Conservation (phyloP, 2,329 filamentous ascomycete genomes). For the Exserohilum turcica region DNA sequence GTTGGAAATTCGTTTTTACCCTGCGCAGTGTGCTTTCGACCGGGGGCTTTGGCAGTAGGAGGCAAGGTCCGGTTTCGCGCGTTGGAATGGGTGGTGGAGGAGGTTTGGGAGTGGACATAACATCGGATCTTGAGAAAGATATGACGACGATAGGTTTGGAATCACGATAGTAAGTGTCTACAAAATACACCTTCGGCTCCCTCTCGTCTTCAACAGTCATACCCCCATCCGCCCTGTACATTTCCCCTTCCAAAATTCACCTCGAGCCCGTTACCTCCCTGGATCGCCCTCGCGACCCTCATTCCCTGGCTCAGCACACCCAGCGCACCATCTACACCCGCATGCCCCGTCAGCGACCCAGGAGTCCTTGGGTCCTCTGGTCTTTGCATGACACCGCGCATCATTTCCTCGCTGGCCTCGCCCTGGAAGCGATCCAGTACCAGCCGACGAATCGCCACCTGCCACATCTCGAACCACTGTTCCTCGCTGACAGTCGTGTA, state of each 20-base stretch:
- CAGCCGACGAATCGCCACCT: conserved; percentile 62
- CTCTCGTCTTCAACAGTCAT: conserved; percentile 23
- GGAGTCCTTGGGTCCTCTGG: conserved; percentile 53
- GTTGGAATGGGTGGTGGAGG: conserved; percentile 48
- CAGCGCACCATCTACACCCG: conserved; percentile 39
- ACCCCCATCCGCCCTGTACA: conserved; percentile 43
- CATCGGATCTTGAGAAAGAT: too few relatives aligned
- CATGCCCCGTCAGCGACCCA: conserved; percentile 37
- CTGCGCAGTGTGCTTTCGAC: conserved; percentile 45
- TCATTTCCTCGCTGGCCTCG: conserved; percentile 56
- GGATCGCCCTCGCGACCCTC: conserved; percentile 37
- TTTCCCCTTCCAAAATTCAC: conserved; percentile 16
- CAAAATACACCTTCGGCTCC: too few relatives aligned
- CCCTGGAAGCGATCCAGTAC: conserved; percentile 63
- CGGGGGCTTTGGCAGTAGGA: conserved; percentile 36
- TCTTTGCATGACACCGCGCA: conserved; percentile 36
- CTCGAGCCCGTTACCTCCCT: conserved; percentile 14
- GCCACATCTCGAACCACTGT: conserved; percentile 69
- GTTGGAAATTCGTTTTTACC: conserved; percentile 50
- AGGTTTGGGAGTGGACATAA: conserved; percentile 38
- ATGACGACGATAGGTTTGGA: too few relatives aligned
- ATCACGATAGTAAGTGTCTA: too few relatives aligned
- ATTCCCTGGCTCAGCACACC: conserved; percentile 43
- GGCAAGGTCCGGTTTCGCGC: conserved; percentile 39
- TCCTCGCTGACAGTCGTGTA: conserved; percentile 59